Evolutionary conservation across 192 early-diverging fungal species (phyloP).

Genomic region (Coemansia pectinata): DNA sequence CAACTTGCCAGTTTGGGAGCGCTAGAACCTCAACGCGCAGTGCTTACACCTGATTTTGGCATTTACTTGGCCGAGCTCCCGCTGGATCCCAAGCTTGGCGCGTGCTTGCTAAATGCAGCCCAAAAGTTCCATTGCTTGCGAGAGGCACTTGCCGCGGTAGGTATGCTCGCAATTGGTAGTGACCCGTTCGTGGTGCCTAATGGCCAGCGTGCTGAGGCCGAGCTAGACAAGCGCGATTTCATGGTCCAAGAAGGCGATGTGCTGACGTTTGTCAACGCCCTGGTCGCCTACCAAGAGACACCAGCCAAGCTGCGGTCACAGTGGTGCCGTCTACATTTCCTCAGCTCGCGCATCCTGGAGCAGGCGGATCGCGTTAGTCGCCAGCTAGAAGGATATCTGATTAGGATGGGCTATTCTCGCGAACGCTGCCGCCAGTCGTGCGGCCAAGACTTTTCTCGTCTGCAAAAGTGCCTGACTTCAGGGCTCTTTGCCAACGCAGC

Average conservation of each 20-base stretch:
- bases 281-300: conserved; percentile 84
- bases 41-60: conserved; percentile 83
- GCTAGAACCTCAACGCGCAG: conserved; percentile 77
- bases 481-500: conserved; percentile 94
- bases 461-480: conserved; percentile 85
- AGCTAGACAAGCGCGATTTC: conserved; percentile 88
- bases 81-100: conserved; percentile 84
- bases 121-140: conserved; percentile 75
- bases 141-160: conserved; percentile 89
- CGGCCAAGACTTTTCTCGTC: conserved; percentile 57
- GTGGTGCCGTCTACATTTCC: conserved; percentile 76
- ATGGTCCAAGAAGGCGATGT: conserved; percentile 92
- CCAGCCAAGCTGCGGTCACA: conserved; percentile 78
- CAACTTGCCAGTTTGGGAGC: conserved; percentile 82
- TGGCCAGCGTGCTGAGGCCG: conserved; percentile 76
- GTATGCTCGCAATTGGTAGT: conserved; percentile 82
- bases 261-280: conserved; percentile 85
- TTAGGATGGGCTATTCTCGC: conserved; percentile 74
- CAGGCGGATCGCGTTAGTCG: conserved; percentile 87
- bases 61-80: conserved; percentile 94
- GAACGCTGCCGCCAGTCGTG: conserved; percentile 70
- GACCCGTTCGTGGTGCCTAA: conserved; percentile 79
- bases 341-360: conserved; percentile 81
- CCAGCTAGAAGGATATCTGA: conserved; percentile 79
- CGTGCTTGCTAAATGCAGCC: conserved; percentile 77